These are phyloP conservation scores for Mycosphaerella sp. DNA, from an alignment of 2,329 filamentous ascomycete species.

Conservation along the genomic window DNA sequence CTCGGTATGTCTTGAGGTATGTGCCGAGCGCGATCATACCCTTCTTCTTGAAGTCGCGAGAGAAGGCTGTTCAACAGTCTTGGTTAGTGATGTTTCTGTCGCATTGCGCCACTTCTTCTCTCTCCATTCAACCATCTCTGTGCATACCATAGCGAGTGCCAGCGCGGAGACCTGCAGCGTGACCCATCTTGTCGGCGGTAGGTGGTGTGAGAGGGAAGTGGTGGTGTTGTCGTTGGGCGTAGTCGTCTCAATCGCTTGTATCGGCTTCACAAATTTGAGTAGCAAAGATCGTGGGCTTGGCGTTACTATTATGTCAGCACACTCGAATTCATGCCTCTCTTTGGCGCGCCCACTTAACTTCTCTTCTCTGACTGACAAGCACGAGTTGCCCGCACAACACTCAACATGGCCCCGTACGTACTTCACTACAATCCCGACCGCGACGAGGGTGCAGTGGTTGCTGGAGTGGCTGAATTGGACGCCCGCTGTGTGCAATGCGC, in stretches of 20 bases:
- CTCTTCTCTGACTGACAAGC: slow-evolving; percentile 9
- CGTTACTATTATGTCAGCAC: no score
- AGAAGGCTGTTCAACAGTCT: slow-evolving; percentile 56
- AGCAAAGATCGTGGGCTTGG: no score
- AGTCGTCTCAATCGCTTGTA: neutral
- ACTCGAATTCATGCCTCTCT: no score
- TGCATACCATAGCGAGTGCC: slow-evolving; percentile 40
- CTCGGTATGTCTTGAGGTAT: slow-evolving; percentile 93
- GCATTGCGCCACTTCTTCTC: slow-evolving; percentile 2
- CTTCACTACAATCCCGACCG: neutral
- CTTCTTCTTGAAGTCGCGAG: slow-evolving; percentile 88
- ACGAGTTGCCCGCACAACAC: slow-evolving; percentile 16
- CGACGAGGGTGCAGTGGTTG: slow-evolving; percentile 10
- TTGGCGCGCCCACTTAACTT: neutral
- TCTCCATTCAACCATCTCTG: slow-evolving; percentile 8
- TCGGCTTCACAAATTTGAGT: no score
- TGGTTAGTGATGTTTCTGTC: slow-evolving; percentile 15
- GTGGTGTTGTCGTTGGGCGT: slow-evolving; percentile 8
- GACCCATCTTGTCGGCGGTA: slow-evolving; percentile 46
- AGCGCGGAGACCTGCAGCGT: slow-evolving; percentile 44
- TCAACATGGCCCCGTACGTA: slow-evolving; percentile 26
- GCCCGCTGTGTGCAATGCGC: neutral
- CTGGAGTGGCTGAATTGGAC: neutral
- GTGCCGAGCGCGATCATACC: slow-evolving; percentile 89
- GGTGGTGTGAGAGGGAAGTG: neutral